Conservation (phyloP, 202 grass and related monocot species). For the Saccharum hybrid region DNA sequence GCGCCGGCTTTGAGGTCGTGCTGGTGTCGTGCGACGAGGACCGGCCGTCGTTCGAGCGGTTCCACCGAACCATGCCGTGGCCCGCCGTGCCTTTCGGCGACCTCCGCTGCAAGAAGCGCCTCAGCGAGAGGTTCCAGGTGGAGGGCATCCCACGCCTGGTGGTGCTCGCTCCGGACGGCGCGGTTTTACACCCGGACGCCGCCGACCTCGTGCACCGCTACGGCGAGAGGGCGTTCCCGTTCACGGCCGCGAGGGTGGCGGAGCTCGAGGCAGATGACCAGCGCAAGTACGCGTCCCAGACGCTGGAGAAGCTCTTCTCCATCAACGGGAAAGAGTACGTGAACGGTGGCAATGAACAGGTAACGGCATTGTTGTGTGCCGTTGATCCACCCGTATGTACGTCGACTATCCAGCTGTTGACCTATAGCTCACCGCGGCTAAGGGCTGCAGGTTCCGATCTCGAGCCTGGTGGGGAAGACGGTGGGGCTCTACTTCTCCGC, state of each 20-base stretch:
- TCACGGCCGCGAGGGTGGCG: constrained; percentile 54
- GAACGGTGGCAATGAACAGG: constrained; percentile 41
- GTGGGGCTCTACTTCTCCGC: constrained; percentile 72
- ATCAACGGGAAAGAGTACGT: constrained; percentile 52
- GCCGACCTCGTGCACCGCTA: constrained; percentile 62
- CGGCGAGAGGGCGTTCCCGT: constrained; percentile 58
- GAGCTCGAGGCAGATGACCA: constrained; percentile 61
- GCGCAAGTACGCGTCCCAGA: constrained; percentile 61
- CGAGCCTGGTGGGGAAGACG: constrained; percentile 66
- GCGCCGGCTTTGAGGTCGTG: constrained; percentile 56
- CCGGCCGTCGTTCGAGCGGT: constrained; percentile 60
- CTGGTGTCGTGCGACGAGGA: constrained; percentile 73
- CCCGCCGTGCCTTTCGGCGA: constrained; percentile 62
- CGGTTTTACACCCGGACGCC: constrained; percentile 40
- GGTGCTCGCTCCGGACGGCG: constrained; percentile 43
- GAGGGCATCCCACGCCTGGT: constrained; percentile 73
- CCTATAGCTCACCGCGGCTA: constrained; percentile 39
- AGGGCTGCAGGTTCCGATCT: constrained; percentile 65
- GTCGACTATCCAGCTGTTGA: background rate
- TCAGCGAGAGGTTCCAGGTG: constrained; percentile 61
- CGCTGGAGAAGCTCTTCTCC: constrained; percentile 64
- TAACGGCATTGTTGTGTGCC: constrained; percentile 8
- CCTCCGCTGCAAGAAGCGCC: constrained; percentile 54
- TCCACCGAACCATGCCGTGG: constrained; percentile 70
- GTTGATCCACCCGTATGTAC: too few species aligned